These are phyloP conservation scores for Xylaria flabelliformis DNA, from an alignment of 495 filamentous ascomycete species.

Conservation along the genomic window DNA sequence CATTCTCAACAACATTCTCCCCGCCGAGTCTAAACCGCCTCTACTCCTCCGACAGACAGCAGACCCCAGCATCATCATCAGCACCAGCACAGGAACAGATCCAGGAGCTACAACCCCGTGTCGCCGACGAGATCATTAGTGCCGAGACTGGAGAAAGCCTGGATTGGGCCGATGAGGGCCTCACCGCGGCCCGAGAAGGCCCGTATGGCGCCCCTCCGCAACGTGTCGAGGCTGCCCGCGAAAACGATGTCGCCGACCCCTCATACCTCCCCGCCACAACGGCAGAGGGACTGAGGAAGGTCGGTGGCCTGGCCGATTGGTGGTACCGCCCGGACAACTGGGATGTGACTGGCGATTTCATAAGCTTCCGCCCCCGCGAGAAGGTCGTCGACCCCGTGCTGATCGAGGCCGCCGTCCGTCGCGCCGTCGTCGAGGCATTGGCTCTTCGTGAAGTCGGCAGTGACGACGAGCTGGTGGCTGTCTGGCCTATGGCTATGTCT, in stretches of 20 bases:
- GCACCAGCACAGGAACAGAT: background rate
- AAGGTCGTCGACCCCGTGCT: slow-evolving; percentile 47
- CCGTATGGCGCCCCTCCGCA: slow-evolving; percentile 29
- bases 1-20: background rate
- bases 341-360: slow-evolving; percentile 43
- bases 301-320: slow-evolving; percentile 62
- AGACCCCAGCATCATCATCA: background rate
- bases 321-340: slow-evolving; percentile 55
- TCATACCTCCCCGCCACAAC: slow-evolving; percentile 64
- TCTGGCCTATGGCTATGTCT: slow-evolving; percentile 30
- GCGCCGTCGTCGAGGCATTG: slow-evolving; percentile 67
- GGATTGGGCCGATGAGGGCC: background rate
- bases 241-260: slow-evolving; percentile 43
- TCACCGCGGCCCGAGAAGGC: background rate
- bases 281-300: slow-evolving; percentile 61
- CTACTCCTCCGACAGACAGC: slow-evolving; percentile 36
- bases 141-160: background rate
- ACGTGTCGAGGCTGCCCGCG: slow-evolving; percentile 31
- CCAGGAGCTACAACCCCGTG: background rate
- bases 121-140: slow-evolving; percentile 13
- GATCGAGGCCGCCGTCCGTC: slow-evolving; percentile 57
- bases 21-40: slow-evolving; percentile 21
- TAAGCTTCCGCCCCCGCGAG: slow-evolving; percentile 47
- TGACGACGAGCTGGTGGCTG: slow-evolving; percentile 33
- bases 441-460: slow-evolving; percentile 52